Percentiles rank a stretch among this genome's conserved stretches.
Conservation (phyloP, 371 early-diverging fungal species). For the Coemansia sp. region DNA sequence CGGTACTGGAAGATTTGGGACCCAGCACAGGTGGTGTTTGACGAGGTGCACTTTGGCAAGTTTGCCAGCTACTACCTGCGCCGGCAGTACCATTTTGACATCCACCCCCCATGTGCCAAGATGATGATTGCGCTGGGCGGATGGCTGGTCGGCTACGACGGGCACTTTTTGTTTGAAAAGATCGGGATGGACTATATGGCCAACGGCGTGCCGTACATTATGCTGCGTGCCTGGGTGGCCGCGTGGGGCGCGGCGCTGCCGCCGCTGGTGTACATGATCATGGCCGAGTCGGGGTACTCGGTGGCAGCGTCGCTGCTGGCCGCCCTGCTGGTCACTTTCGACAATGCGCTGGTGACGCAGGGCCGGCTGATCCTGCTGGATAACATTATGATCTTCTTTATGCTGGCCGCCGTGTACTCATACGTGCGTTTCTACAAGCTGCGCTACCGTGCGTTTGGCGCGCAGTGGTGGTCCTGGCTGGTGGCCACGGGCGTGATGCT, state of each 20-base stretch:
- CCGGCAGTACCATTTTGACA: slow-evolving; percentile 96
- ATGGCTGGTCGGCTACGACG: slow-evolving; percentile 87
- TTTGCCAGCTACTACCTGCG: slow-evolving; percentile 95
- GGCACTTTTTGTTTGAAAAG: slow-evolving; percentile 88
- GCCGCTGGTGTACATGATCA: slow-evolving; percentile 77
- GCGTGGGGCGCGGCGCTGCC: slow-evolving; percentile 75
- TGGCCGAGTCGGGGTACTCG: slow-evolving; percentile 86
- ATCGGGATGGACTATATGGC: slow-evolving; percentile 89
- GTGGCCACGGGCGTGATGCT: slow-evolving; percentile 68
- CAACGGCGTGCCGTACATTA: slow-evolving; percentile 89
- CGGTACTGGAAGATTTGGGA: slow-evolving; percentile 64
- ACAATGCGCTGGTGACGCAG: slow-evolving; percentile 90
- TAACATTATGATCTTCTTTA: slow-evolving; percentile 87
- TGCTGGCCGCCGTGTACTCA: slow-evolving; percentile 73
- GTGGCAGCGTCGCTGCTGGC: slow-evolving; percentile 73
- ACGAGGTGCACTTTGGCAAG: slow-evolving; percentile 99
- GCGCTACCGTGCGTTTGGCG: slow-evolving; percentile 63
- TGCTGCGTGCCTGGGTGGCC: slow-evolving; percentile 79
- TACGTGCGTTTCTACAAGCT: slow-evolving; percentile 86
- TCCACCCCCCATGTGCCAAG: slow-evolving; percentile 99
- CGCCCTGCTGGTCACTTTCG: slow-evolving; percentile 79
- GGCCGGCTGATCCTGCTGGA: slow-evolving; percentile 92
- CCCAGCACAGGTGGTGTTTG: slow-evolving; percentile 81
- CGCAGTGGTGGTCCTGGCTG: slow-evolving; percentile 79
- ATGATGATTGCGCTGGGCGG: slow-evolving; percentile 88